Evolutionary conservation across 768 basidiomycete genomes (phyloP).

Genomic region (Termitomyces sp.): DNA sequence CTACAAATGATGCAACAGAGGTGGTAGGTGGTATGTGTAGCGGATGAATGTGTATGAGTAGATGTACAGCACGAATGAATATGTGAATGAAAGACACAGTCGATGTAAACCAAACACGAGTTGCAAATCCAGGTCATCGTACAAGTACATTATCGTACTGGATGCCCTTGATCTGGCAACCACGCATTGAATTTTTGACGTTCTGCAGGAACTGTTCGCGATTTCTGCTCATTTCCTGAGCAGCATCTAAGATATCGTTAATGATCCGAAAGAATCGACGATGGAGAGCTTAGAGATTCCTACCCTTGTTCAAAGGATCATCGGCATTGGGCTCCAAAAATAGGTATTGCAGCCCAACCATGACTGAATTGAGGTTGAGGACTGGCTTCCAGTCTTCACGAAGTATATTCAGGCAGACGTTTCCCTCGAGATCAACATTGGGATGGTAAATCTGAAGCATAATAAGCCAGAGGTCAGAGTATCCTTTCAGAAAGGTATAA

Average conservation of each 20-base stretch:
- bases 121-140: slow-evolving; percentile 23
- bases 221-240: slow-evolving; percentile 87
- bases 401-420: slow-evolving; percentile 96
- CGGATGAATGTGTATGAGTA: slow-evolving; percentile 25
- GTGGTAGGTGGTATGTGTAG: slow-evolving; percentile 23
- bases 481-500: neutral
- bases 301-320: slow-evolving; percentile 97
- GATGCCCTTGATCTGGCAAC: slow-evolving; percentile 70
- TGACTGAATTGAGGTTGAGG: slow-evolving; percentile 93
- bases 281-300: slow-evolving; percentile 15
- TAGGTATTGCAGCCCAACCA: slow-evolving; percentile 97
- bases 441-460: slow-evolving; percentile 91
- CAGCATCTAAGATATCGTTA: slow-evolving; percentile 65
- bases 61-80: slow-evolving; percentile 23
- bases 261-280: slow-evolving; percentile 3
- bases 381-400: slow-evolving; percentile 99
- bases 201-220: slow-evolving; percentile 79
- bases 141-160: slow-evolving; percentile 72
- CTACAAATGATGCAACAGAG: slow-evolving; percentile 17
- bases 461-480: neutral
- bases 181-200: slow-evolving; percentile 85
- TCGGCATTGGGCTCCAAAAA: slow-evolving; percentile 99
- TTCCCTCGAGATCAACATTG: slow-evolving; percentile 96
- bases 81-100: slow-evolving; percentile 19
- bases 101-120: slow-evolving; percentile 10